phyloP scores from a whole-genome alignment of 352 stramenopile species.

The Blastocystis sp. region DNA sequence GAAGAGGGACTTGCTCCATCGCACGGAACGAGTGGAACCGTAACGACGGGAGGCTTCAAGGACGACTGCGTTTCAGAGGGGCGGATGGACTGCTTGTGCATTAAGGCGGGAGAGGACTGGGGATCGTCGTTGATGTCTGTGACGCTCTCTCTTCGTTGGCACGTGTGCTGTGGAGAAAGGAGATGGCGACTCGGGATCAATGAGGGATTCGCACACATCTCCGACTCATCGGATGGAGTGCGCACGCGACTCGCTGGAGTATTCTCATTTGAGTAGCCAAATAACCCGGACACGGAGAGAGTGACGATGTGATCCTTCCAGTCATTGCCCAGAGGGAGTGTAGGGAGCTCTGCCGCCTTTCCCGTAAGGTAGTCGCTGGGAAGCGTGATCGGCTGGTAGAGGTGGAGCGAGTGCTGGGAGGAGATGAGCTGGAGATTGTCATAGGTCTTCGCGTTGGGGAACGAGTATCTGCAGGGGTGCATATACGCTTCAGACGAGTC shows the following conservation, averaged over 20 bases:
- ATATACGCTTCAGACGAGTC: slow-evolving; percentile 21
- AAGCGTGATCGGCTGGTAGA: slow-evolving; percentile 56
- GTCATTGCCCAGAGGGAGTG: not conserved
- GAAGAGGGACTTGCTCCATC: too few relatives aligned
- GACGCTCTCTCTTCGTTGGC: too few relatives aligned
- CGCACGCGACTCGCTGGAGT: too few relatives aligned
- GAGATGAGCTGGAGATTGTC: slow-evolving; percentile 33
- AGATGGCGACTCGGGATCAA: too few relatives aligned
- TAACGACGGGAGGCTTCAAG: too few relatives aligned
- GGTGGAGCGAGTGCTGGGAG: slow-evolving; percentile 53
- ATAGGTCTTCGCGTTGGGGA: not conserved
- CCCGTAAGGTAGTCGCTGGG: slow-evolving; percentile 51
- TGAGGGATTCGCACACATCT: too few relatives aligned
- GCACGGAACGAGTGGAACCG: too few relatives aligned
- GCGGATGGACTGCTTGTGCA: too few relatives aligned
- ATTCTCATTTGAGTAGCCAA: slow-evolving; percentile 6
- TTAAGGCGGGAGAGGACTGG: too few relatives aligned
- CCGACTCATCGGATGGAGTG: too few relatives aligned
- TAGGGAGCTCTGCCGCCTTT: not conserved
- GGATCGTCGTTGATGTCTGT: too few relatives aligned
- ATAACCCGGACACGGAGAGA: slow-evolving; percentile 1
- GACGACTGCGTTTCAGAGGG: not conserved
- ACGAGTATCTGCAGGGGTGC: slow-evolving; percentile 49
- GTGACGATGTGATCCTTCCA: slow-evolving; percentile 30
- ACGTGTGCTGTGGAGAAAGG: too few relatives aligned